Evolutionary conservation across 805 yeast species (phyloP).

Genomic region (Starmera amethionina): DNA sequence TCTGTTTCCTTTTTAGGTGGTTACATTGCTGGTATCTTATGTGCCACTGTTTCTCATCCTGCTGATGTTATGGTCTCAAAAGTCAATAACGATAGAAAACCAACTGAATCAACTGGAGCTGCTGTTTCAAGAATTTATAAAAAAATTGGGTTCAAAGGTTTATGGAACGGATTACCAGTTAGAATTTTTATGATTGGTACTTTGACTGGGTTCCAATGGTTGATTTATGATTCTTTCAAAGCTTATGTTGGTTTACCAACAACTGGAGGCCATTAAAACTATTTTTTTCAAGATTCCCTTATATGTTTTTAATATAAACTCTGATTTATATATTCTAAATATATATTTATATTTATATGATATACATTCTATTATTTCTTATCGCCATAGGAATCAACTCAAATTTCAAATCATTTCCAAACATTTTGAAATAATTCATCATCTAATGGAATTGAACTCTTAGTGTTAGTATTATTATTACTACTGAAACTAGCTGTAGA

Average conservation of each 20-base stretch:
- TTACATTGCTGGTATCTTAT: slow-evolving; percentile 93
- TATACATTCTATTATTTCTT: background rate
- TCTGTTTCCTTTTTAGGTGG: slow-evolving; percentile 95
- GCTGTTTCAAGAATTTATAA: slow-evolving; percentile 69
- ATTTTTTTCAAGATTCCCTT: background rate
- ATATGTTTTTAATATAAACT: background rate
- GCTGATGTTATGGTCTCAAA: slow-evolving; percentile 99
- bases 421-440: slow-evolving; percentile 64
- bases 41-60: slow-evolving; percentile 94
- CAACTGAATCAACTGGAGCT: slow-evolving; percentile 53
- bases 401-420: slow-evolving; percentile 34
- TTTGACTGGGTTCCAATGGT: slow-evolving; percentile 94
- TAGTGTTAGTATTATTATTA: slow-evolving; percentile 2
- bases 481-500: slow-evolving; percentile 2
- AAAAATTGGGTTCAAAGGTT: slow-evolving; percentile 79
- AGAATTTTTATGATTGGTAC: slow-evolving; percentile 98
- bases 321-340: no score
- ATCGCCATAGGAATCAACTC: no score
- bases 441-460: slow-evolving; percentile 27
- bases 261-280: slow-evolving; percentile 47
- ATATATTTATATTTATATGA: background rate
- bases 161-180: slow-evolving; percentile 92
- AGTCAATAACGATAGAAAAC: slow-evolving; percentile 63
- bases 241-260: slow-evolving; percentile 93
- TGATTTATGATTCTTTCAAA: slow-evolving; percentile 91